phyloP scores from a whole-genome alignment of 2,329 filamentous ascomycete genomes.

The Corynespora cassiicola region DNA sequence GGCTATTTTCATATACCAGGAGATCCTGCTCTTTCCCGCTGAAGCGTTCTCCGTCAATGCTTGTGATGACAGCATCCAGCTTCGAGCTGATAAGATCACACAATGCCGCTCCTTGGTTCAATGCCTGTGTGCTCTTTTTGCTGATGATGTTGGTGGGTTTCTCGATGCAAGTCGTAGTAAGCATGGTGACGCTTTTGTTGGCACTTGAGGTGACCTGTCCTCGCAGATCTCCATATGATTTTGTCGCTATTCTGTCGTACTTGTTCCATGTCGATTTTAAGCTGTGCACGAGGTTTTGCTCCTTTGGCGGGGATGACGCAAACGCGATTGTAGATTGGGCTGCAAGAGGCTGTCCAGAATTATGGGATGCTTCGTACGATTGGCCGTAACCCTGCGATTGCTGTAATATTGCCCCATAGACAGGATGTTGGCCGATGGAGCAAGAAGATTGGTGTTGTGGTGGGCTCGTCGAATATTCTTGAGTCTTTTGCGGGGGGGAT shows the following conservation, averaged over 20 bases:
- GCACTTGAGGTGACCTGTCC: constrained; percentile 26
- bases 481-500: constrained; percentile 20
- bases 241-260: constrained; percentile 35
- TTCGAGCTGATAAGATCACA: constrained; percentile 68
- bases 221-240: constrained; percentile 34
- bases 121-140: constrained; percentile 42
- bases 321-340: constrained; percentile 28
- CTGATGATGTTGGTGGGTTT: constrained; percentile 33
- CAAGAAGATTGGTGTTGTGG: neutral
- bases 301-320: constrained; percentile 23
- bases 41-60: constrained; percentile 71
- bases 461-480: constrained; percentile 9
- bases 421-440: constrained; percentile 11
- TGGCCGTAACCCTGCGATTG: constrained; percentile 18
- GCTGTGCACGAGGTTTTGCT: constrained; percentile 23
- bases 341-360: constrained; percentile 17
- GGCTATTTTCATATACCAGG: constrained; percentile 26
- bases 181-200: constrained; percentile 28
- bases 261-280: constrained; percentile 36
- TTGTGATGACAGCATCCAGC: constrained; percentile 72
- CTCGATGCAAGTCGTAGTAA: constrained; percentile 38
- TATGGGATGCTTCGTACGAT: constrained; percentile 11
- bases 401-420: constrained; percentile 29
- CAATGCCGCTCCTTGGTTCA: constrained; percentile 51
- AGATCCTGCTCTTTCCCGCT: constrained; percentile 62